phyloP scores from a whole-genome alignment of 345 rosid species.

The Zanthoxylum bungeanum region DNA sequence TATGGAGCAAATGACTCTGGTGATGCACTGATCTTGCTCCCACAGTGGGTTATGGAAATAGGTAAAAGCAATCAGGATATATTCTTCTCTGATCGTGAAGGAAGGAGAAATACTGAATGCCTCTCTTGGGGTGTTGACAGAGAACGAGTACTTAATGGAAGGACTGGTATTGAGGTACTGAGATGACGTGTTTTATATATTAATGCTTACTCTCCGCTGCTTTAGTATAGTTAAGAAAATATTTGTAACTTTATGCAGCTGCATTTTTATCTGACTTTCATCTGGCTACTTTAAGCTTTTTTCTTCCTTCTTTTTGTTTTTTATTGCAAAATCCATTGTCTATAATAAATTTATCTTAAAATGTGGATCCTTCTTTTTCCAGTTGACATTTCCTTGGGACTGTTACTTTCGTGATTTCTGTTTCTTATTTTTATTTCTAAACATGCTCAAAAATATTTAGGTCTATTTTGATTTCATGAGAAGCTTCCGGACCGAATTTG shows the following conservation, averaged over 20 bases:
- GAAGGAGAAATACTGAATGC: constrained; percentile 79
- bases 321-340: neutral
- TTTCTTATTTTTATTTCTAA: constrained; percentile 11
- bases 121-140: constrained; percentile 88
- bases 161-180: constrained; percentile 89
- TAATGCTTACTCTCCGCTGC: neutral
- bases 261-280: neutral
- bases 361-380: neutral
- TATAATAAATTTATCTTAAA: neutral
- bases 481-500: constrained; percentile 90
- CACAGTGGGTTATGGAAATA: constrained; percentile 90
- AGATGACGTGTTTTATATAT: neutral
- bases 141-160: constrained; percentile 83
- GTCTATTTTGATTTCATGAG: constrained; percentile 98
- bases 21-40: constrained; percentile 57
- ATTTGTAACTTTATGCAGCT: neutral
- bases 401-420: neutral
- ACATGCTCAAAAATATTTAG: constrained; percentile 31
- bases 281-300: neutral
- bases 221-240: neutral
- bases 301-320: neutral
- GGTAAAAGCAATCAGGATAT: constrained; percentile 88
- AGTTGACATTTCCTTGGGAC: neutral
- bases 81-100: constrained; percentile 88
- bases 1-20: constrained; percentile 61